A percentile compares a stretch with the other conserved stretches of the same genome.
phyloP scores from a whole-genome alignment of 228 moss, liverwort and hornwort species.

The Sphagnum magellanicum region DNA sequence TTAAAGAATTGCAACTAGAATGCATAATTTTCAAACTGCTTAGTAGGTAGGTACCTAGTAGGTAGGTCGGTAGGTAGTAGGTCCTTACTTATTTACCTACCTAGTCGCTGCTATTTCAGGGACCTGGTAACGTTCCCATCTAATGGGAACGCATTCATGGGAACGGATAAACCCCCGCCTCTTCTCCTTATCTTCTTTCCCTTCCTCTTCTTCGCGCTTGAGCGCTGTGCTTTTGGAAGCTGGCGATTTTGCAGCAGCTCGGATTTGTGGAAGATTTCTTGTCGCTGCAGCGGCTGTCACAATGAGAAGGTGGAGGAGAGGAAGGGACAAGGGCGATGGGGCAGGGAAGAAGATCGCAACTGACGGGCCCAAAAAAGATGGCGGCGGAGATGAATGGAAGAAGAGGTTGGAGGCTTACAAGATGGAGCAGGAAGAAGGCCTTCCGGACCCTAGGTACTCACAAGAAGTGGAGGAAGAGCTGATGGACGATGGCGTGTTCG shows the following conservation, averaged over 20 bases:
- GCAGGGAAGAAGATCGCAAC: background rate
- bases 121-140: no score
- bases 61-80: no score
- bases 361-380: background rate
- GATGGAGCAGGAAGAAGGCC: constrained; percentile 28
- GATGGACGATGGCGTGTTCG: constrained; percentile 36
- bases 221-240: background rate
- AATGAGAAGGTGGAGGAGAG: constrained; percentile 33
- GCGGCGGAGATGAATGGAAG: constrained; percentile 18
- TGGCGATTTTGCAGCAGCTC: background rate
- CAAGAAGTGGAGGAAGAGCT: constrained; percentile 71
- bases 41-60: no score
- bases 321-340: constrained; percentile 11
- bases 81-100: no score
- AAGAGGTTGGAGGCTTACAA: constrained; percentile 45
- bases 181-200: no score
- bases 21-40: no score
- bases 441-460: constrained; percentile 62
- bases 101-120: no score
- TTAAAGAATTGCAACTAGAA: no score
- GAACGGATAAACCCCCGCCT: no score
- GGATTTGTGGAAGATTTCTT: background rate
- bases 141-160: no score
- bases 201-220: no score
- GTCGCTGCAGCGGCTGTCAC: constrained; percentile 10